Percentiles rank a stretch among this genome's conserved stretches.
Conservation (phyloP, 116 monocot genomes). For the Cymodocea nodosa region DNA sequence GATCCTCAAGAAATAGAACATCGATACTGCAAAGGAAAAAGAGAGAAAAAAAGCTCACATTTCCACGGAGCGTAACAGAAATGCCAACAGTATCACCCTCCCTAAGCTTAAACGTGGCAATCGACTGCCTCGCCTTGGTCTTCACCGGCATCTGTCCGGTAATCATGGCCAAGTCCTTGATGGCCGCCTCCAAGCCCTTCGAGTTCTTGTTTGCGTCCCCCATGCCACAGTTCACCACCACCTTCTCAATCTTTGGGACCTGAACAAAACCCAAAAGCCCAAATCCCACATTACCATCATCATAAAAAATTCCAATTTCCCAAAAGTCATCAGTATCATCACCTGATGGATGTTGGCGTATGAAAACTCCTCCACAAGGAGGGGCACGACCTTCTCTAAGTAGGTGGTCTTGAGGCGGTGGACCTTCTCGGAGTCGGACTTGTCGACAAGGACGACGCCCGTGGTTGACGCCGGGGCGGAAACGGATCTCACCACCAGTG, state of each 20-base stretch:
- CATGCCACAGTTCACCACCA: constrained; percentile 92
- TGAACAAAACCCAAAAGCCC: constrained; percentile 9
- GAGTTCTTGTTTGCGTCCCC: constrained; percentile 92
- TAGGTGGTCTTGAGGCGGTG: constrained; percentile 56
- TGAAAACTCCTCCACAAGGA: constrained; percentile 63
- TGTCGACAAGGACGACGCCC: constrained; percentile 63
- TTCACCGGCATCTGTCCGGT: constrained; percentile 88
- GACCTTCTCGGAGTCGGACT: constrained; percentile 43
- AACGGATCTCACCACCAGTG: constrained; percentile 2
- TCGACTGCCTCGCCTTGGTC: constrained; percentile 67
- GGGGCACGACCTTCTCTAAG: constrained; percentile 61
- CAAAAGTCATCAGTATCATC: too few relatives aligned
- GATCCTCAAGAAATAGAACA: too few relatives aligned
- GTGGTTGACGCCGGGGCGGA: constrained; percentile 18
- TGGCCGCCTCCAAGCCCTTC: constrained; percentile 76
- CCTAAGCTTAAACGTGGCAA: constrained; percentile 81
- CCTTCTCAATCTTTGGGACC: constrained; percentile 92
- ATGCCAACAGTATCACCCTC: constrained; percentile 72
- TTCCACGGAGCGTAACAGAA: constrained; percentile 50
- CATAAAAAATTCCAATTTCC: not conserved
- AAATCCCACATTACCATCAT: not conserved
- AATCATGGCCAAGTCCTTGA: constrained; percentile 66
- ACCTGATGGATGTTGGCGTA: constrained; percentile 94
- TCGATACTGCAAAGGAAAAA: not conserved
- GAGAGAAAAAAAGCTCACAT: constrained; percentile 21